Conservation (phyloP, 805 yeast genomes). For the Hyphopichia homilentoma region DNA sequence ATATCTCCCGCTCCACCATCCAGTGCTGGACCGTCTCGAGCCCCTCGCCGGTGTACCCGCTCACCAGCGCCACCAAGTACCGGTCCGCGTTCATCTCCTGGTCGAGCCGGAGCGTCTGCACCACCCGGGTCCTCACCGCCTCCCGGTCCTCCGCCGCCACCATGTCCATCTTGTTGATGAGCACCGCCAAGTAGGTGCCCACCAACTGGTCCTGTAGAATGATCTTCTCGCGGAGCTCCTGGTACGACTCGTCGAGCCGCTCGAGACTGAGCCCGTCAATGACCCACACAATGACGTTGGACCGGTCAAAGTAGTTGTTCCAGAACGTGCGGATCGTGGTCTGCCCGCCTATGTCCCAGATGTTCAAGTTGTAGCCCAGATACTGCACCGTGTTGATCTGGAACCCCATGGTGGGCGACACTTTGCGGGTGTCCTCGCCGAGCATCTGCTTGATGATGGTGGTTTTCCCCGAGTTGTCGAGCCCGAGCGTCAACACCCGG, state of each 20-base stretch:
- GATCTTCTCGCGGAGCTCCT: slow-evolving; percentile 59
- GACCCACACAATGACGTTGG: slow-evolving; percentile 81
- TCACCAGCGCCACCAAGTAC: slow-evolving; percentile 26
- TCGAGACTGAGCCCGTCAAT: slow-evolving; percentile 63
- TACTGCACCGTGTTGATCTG: slow-evolving; percentile 59
- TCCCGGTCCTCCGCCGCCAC: slow-evolving; percentile 24
- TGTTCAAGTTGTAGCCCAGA: slow-evolving; percentile 45
- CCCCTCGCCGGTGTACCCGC: slow-evolving; percentile 35
- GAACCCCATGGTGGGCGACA: slow-evolving; percentile 90
- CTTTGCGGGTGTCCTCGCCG: slow-evolving; percentile 45
- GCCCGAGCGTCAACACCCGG: slow-evolving; percentile 72
- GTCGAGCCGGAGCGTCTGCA: slow-evolving; percentile 7
- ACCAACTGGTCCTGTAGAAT: slow-evolving; percentile 63
- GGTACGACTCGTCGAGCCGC: slow-evolving; percentile 60
- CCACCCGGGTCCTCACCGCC: slow-evolving; percentile 7
- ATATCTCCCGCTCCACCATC: slow-evolving; percentile 18
- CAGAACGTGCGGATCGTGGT: slow-evolving; percentile 38
- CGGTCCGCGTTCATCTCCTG: slow-evolving; percentile 16
- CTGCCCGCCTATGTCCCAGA: slow-evolving; percentile 87
- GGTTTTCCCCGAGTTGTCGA: slow-evolving; percentile 91
- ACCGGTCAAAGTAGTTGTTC: slow-evolving; percentile 85
- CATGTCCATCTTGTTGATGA: slow-evolving; percentile 74
- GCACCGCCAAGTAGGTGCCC: slow-evolving; percentile 64
- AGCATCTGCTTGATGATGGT: slow-evolving; percentile 66
- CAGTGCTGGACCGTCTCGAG: slow-evolving; percentile 22